Percentiles rank a stretch among this genome's conserved stretches.
Conservation (phyloP, 225 moss, liverwort and hornwort species). For the Takakia lepidozioides region DNA sequence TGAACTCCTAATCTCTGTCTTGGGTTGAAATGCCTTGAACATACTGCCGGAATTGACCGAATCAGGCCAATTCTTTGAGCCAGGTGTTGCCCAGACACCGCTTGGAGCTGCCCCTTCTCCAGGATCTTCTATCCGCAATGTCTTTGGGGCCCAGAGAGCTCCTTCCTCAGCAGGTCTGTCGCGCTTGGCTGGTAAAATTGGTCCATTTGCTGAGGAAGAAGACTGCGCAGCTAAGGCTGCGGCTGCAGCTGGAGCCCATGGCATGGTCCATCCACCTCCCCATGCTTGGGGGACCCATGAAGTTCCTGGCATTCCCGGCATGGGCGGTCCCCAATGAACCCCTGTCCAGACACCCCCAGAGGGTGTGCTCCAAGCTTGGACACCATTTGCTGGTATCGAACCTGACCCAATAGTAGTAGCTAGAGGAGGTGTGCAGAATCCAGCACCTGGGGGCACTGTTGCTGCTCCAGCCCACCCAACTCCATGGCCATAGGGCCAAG, state of each 20-base stretch:
- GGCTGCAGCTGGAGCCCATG: slow-evolving; percentile 22
- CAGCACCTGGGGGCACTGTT: slow-evolving; percentile 1
- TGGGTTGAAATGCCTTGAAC: slow-evolving; percentile 14
- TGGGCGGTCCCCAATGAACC: slow-evolving; percentile 28
- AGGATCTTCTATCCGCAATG: slow-evolving; percentile 6
- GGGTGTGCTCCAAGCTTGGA: slow-evolving; percentile 1
- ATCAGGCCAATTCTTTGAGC: too few relatives aligned
- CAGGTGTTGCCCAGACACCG: slow-evolving; percentile 7
- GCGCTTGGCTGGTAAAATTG: too few relatives aligned
- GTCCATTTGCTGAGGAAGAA: slow-evolving; percentile 12
- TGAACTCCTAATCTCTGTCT: background rate
- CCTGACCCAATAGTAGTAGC: slow-evolving; percentile 4
- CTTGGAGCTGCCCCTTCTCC: slow-evolving; percentile 2
- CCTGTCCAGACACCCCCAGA: slow-evolving; percentile 21
- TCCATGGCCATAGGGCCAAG: slow-evolving; percentile 43
- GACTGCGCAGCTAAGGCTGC: slow-evolving; percentile 38
- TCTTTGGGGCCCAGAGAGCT: background rate
- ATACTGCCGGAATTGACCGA: slow-evolving; percentile 12
- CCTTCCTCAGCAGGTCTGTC: slow-evolving; percentile 3
- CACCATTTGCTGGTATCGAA: slow-evolving; percentile 1
- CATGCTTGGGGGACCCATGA: slow-evolving; percentile 38
- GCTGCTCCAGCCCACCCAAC: slow-evolving; percentile 29
- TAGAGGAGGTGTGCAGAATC: slow-evolving; percentile 6
- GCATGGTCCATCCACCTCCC: slow-evolving; percentile 40
- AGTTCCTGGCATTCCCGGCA: slow-evolving; percentile 4